These are phyloP conservation scores for Fusarium sp. DNA, from an alignment of 2,329 filamentous ascomycete species.

Conservation along the genomic window DNA sequence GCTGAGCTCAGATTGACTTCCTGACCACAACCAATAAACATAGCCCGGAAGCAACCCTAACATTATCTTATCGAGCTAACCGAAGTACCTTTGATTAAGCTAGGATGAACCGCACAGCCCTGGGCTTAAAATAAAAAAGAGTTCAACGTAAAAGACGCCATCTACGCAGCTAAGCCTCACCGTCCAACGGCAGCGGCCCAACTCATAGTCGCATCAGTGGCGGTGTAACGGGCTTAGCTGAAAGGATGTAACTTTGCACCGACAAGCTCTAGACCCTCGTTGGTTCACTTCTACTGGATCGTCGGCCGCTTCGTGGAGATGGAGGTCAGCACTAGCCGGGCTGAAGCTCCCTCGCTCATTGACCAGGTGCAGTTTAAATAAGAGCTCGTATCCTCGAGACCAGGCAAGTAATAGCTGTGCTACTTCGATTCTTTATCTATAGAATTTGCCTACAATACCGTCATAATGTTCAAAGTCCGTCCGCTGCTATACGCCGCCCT, in stretches of 20 bases:
- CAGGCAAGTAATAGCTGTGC: background rate
- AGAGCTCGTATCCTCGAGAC: background rate
- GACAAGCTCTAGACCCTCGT: background rate
- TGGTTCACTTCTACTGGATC: background rate
- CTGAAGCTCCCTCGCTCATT: constrained; percentile 9
- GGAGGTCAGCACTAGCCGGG: constrained; percentile 31
- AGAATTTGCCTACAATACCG: background rate
- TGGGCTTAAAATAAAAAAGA: background rate
- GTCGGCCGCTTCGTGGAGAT: background rate
- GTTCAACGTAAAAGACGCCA: constrained; percentile 3
- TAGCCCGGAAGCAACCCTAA: too few species aligned
- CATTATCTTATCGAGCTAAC: too few species aligned
- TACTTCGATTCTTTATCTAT: background rate
- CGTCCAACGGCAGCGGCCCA: background rate
- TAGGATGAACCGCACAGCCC: background rate
- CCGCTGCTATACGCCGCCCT: constrained; percentile 38
- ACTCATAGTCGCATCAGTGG: constrained; percentile 12
- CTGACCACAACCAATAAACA: too few species aligned
- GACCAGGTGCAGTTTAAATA: constrained; percentile 10
- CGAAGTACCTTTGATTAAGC: too few species aligned
- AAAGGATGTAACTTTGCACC: constrained; percentile 2
- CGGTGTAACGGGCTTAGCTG: constrained; percentile 5
- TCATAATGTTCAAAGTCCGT: constrained; percentile 11
- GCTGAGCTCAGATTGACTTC: too few species aligned
- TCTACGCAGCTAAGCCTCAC: background rate